Evolutionary conservation across 192 early-diverging fungal species (phyloP).

Genomic region (Funneliformis geosporum): DNA sequence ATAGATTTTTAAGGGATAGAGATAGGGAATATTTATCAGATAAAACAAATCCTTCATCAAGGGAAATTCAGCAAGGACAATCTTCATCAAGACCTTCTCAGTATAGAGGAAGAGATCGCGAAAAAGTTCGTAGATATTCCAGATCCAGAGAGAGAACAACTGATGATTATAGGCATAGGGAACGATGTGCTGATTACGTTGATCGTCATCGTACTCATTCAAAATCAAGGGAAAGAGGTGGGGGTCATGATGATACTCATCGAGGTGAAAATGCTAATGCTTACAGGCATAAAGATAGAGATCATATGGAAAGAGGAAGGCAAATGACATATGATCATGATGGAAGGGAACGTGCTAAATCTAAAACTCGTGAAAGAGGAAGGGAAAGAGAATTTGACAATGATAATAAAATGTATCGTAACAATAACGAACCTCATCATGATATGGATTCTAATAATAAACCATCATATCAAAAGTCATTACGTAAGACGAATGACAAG

Average conservation of each 20-base stretch:
- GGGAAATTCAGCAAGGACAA: neutral
- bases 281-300: neutral
- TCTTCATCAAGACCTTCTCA: neutral
- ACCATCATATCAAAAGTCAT: neutral
- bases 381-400: neutral
- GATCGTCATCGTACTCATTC: too few relatives aligned
- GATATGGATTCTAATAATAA: neutral
- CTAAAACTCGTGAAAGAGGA: neutral
- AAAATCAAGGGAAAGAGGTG: too few relatives aligned
- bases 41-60: neutral
- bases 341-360: neutral
- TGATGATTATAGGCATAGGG: neutral
- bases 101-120: neutral
- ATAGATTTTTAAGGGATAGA: neutral
- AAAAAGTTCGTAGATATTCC: neutral
- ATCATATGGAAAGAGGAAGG: neutral
- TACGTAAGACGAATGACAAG: neutral
- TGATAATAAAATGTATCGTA: neutral
- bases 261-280: too few relatives aligned
- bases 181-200: too few relatives aligned
- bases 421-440: neutral
- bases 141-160: neutral
- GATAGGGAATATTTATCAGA: neutral
- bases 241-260: too few relatives aligned
- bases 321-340: slow-evolving; percentile 48